phyloP scores from a whole-genome alignment of 1,139 yeast species.

The Candida freyschussii region DNA sequence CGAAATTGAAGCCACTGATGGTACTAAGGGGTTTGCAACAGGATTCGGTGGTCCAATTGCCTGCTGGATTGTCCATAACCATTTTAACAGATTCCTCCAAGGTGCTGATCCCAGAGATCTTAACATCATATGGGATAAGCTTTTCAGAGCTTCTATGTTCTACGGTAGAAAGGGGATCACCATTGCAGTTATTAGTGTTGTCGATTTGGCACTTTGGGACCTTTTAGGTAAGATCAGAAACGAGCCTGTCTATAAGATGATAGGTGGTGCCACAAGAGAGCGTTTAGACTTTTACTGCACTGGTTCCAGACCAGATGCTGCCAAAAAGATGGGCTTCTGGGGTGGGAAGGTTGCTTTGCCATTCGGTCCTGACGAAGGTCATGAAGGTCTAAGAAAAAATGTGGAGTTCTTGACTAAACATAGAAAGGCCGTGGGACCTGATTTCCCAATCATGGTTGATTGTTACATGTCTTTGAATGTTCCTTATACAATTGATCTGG shows the following conservation, averaged over 20 bases:
- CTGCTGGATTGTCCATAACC: constrained; percentile 43
- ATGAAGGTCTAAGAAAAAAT: constrained; percentile 39
- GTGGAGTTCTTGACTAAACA: constrained; percentile 41
- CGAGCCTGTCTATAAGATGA: constrained; percentile 47
- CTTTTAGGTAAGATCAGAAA: constrained; percentile 42
- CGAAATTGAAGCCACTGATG: constrained; percentile 43
- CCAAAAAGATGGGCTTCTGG: constrained; percentile 44
- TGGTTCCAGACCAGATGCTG: constrained; percentile 42
- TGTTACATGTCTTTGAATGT: constrained; percentile 48
- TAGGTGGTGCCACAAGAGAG: constrained; percentile 45
- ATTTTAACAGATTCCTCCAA: constrained; percentile 40
- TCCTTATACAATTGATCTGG: constrained; percentile 42
- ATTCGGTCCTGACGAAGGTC: constrained; percentile 46
- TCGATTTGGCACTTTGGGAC: constrained; percentile 47
- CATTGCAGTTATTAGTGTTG: constrained; percentile 41
- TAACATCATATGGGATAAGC: constrained; percentile 42
- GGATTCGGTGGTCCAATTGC: constrained; percentile 52
- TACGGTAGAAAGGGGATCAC: constrained; percentile 47
- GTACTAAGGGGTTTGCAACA: constrained; percentile 45
- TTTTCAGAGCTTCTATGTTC: constrained; percentile 45
- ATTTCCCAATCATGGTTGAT: constrained; percentile 47
- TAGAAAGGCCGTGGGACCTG: constrained; percentile 42
- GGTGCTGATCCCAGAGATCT: constrained; percentile 44
- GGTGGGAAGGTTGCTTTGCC: constrained; percentile 49
- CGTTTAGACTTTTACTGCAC: constrained; percentile 43